Percentiles rank a stretch among this genome's conserved stretches.
Conservation (phyloP, 805 yeast species). For the Yarrowia deformans region DNA sequence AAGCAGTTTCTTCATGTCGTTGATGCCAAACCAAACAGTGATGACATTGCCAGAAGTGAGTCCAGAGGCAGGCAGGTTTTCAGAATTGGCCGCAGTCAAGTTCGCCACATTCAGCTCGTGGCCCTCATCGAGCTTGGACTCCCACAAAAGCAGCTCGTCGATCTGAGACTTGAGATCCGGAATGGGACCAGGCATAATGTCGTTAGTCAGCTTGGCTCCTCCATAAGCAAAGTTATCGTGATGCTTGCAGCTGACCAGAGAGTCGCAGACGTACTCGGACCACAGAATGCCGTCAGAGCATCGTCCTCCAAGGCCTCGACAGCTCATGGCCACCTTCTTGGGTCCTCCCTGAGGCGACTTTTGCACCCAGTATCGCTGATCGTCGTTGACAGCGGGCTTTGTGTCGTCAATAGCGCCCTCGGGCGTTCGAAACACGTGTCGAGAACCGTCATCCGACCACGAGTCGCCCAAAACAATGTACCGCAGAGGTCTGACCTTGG, state of each 20-base stretch:
- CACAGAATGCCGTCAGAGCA: constrained; percentile 30
- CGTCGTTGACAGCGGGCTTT: constrained; percentile 17
- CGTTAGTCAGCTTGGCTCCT: constrained; percentile 34
- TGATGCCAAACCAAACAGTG: constrained; percentile 36
- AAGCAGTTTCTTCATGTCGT: constrained; percentile 31
- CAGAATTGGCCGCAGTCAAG: neutral
- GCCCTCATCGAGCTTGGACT: constrained; percentile 2
- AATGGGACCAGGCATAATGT: constrained; percentile 28
- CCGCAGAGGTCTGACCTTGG: constrained; percentile 30
- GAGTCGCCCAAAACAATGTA: constrained; percentile 36
- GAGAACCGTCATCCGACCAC: constrained; percentile 30
- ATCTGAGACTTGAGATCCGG: constrained; percentile 36
- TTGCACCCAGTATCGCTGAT: constrained; percentile 34
- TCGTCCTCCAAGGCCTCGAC: constrained; percentile 27
- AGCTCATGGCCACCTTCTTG: constrained; percentile 38
- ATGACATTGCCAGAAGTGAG: constrained; percentile 29
- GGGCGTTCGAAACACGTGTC: constrained; percentile 11
- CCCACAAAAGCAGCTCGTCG: constrained; percentile 28
- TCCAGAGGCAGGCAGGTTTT: neutral
- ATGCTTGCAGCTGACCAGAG: constrained; percentile 19
- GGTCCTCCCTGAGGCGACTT: constrained; percentile 34
- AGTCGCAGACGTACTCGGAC: constrained; percentile 30
- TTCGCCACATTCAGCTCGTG: constrained; percentile 24
- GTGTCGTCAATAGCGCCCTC: constrained; percentile 23
- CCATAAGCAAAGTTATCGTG: constrained; percentile 28